phyloP scores from a whole-genome alignment of 2,329 filamentous ascomycete genomes.

The Monilinia fructigena region DNA sequence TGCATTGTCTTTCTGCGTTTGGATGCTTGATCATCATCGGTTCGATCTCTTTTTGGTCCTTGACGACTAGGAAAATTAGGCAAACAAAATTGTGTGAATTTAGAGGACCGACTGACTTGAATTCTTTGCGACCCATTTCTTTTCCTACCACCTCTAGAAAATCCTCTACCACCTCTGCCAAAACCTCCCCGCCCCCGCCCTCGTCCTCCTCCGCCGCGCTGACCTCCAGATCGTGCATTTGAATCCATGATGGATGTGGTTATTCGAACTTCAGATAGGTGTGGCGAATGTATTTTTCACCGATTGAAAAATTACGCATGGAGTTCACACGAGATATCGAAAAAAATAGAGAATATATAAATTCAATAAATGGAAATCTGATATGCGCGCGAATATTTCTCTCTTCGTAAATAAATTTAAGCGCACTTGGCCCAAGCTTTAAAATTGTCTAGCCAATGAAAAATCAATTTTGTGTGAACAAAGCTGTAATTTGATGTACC shows the following conservation, averaged over 20 bases:
- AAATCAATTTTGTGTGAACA: neutral
- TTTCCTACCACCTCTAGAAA: slow-evolving; percentile 53
- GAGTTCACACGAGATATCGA: neutral
- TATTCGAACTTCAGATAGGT: slow-evolving; percentile 6
- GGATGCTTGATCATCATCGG: slow-evolving; percentile 50
- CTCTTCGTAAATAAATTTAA: neutral
- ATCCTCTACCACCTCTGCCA: slow-evolving; percentile 44
- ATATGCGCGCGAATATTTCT: slow-evolving; percentile 13
- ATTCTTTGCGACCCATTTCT: slow-evolving; percentile 66
- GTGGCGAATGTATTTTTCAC: neutral
- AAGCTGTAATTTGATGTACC: neutral
- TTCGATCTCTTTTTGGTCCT: slow-evolving; percentile 52
- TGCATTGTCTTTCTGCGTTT: slow-evolving; percentile 54
- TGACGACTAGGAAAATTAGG: slow-evolving; percentile 54
- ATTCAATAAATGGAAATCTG: neutral
- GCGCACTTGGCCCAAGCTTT: neutral
- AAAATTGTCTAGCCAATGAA: neutral
- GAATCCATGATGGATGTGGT: slow-evolving; percentile 26
- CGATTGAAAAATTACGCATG: slow-evolving; percentile 13
- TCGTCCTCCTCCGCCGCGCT: slow-evolving; percentile 30
- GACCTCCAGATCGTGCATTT: slow-evolving; percentile 26
- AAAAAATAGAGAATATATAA: no score
- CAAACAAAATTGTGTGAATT: slow-evolving; percentile 26
- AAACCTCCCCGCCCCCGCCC: slow-evolving; percentile 28
- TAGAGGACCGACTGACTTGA: slow-evolving; percentile 53